A percentile compares a stretch with the other conserved stretches of the same genome.
phyloP scores from a whole-genome alignment of 1,284 basidiomycete species.

The Coniferiporia sulphurascens region DNA sequence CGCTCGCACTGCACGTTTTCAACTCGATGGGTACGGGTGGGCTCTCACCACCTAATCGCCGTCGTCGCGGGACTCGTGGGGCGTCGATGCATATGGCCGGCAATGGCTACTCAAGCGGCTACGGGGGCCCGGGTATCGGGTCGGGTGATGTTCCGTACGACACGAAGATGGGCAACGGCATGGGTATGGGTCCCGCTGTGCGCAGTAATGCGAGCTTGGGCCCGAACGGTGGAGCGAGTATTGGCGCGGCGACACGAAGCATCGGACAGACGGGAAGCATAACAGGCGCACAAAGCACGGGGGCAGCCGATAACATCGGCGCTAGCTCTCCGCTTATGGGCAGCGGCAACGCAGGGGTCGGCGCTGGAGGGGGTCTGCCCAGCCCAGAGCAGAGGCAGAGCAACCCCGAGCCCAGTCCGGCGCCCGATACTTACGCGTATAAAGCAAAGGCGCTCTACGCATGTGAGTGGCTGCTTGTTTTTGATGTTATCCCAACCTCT shows the following conservation, averaged over 20 bases:
- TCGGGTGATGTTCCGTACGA: conserved; percentile 57
- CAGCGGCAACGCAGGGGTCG: conserved; percentile 47
- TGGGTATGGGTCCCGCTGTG: conserved; percentile 39
- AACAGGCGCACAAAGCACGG: conserved; percentile 37
- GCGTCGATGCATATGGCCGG: conserved; percentile 59
- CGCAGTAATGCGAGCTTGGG: conserved; percentile 64
- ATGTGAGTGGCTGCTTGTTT: conserved; percentile 48
- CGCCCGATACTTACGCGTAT: conserved; percentile 49
- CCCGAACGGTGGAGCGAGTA: conserved; percentile 28
- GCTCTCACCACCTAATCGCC: conserved; percentile 71
- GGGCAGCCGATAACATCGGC: conserved; percentile 40
- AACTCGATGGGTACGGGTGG: conserved; percentile 85
- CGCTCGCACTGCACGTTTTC: conserved; percentile 77
- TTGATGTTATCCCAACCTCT: conserved; percentile 13
- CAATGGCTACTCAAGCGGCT: conserved; percentile 58
- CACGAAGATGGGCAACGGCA: conserved; percentile 45
- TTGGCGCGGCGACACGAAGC: conserved; percentile 40
- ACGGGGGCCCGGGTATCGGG: conserved; percentile 61
- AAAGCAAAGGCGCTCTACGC: conserved; percentile 84
- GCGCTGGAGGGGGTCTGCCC: conserved; percentile 38
- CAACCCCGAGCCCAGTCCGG: conserved; percentile 15
- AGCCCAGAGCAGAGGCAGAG: conserved; percentile 22
- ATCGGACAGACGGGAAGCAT: conserved; percentile 31
- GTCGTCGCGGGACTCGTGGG: conserved; percentile 49
- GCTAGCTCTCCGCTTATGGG: conserved; percentile 62